Base-by-base conservation (phyloP, 306 rosid species). In the Sicyos edulis region DNA sequence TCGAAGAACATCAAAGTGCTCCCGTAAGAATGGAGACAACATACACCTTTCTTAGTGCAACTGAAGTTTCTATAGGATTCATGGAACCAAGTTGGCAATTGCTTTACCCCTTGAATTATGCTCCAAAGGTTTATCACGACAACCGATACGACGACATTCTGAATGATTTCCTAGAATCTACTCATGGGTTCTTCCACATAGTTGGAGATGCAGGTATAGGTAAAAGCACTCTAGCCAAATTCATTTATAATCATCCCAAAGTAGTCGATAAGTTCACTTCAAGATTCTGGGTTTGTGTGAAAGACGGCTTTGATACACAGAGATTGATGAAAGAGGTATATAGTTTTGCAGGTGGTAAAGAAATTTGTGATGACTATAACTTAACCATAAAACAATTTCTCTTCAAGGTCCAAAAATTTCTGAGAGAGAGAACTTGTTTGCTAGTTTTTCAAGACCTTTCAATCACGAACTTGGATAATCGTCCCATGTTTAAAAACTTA, bases 221-320 rank as follows among this genome's bases (percentile, higher is more conserved):
- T 34, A 62, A 62, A 24, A 62, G 50, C 49, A 62, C 68, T 9
- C 68, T 62, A 8, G 68, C 68, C 49, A 62, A 62, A 62, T 62
- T 62, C 50, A 2, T 62, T 32, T 62, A 62, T 47, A 62, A 34
- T 16, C 7, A 34, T 62, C 6, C 17, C 3, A 13, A 32, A 5
- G 14, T 62, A 62, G 22, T 15, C 7, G 0, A 8, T 3, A 62
- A 0, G 49, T 62, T 62, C 40, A 0, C 20, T 0, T 8, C 13
- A 16, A 62, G 68, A 62, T 32, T n/a, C 2, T 62, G 68, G 68
- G 68, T 62, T 62, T 62, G 68, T 62, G 68, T 62, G 68, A 32
- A 34, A 16, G 68, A 62, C 22, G 50, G 1, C 2, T 62, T 32
- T 9, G 14, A 62, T 62, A 62, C 68, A 62, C 49, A n/a, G 7